Evolutionary conservation across 192 early-diverging fungal genomes (phyloP).

Genomic region (Cladochytrium replicatum): DNA sequence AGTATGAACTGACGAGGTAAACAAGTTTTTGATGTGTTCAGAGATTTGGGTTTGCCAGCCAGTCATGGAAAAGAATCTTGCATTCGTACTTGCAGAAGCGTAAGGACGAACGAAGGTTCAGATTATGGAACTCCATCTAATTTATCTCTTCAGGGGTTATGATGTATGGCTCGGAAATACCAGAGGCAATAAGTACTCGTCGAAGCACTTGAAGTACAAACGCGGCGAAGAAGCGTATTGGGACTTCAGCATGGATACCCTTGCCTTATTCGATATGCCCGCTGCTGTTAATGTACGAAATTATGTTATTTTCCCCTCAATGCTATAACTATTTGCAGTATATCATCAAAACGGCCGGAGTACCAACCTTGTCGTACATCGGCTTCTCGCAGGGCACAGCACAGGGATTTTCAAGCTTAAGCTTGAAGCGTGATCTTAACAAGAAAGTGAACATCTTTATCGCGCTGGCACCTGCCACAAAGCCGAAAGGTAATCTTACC

Average conservation of each 20-base stretch:
- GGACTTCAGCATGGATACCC: conserved; percentile 91
- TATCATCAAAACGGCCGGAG: conserved; percentile 74
- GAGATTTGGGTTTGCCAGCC: conserved; percentile 87
- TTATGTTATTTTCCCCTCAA: background rate
- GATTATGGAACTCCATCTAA: conserved; percentile 1
- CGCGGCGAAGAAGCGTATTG: conserved; percentile 68
- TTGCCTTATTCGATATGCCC: conserved; percentile 78
- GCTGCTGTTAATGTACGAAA: conserved; percentile 63
- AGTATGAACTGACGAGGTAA: too few species aligned
- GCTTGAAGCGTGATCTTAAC: conserved; percentile 69
- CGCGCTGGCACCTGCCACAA: conserved; percentile 82
- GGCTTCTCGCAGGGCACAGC: conserved; percentile 87
- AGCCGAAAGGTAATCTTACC: conserved; percentile 40
- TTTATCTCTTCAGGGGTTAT: conserved; percentile 35
- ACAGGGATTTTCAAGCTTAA: conserved; percentile 79
- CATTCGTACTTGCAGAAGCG: conserved; percentile 75
- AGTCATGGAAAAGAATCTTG: conserved; percentile 57
- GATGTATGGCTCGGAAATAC: conserved; percentile 97
- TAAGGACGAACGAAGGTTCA: conserved; percentile 2
- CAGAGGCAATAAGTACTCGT: conserved; percentile 89
- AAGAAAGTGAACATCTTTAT: conserved; percentile 80
- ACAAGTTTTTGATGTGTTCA: conserved; percentile 84
- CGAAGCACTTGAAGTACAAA: conserved; percentile 62
- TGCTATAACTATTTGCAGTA: conserved; percentile 32
- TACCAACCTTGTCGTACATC: conserved; percentile 74